phyloP scores from a whole-genome alignment of 371 early-diverging fungal species.

The Chytridiales sp. region DNA sequence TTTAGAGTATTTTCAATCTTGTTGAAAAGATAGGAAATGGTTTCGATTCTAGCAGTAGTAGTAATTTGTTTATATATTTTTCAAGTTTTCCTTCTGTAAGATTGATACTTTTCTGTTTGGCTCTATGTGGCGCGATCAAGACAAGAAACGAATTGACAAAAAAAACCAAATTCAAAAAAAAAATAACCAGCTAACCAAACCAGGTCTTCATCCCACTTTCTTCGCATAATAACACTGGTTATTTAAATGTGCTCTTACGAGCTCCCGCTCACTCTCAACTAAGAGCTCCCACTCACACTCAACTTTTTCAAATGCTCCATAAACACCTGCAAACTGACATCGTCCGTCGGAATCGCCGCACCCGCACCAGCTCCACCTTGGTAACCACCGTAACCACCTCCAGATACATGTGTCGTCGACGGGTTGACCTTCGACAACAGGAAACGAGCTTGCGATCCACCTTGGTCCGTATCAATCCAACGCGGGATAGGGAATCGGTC shows the following conservation, averaged over 20 bases:
- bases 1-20: too few species aligned
- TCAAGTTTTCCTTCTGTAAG: too few species aligned
- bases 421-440: conserved; percentile 98
- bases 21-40: too few species aligned
- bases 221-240: background rate
- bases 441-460: conserved; percentile 99
- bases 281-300: conserved; percentile 45
- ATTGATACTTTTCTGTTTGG: too few species aligned
- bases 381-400: conserved; percentile 55
- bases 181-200: conserved; percentile 7
- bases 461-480: conserved; percentile 96
- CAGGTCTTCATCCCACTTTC: background rate
- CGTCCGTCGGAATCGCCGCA: conserved; percentile 95
- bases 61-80: too few species aligned
- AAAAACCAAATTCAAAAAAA: background rate
- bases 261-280: background rate
- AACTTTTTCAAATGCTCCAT: conserved; percentile 93
- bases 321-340: conserved; percentile 96
- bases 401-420: conserved; percentile 87
- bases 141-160: background rate
- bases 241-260: background rate
- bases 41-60: too few species aligned
- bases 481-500: conserved; percentile 98
- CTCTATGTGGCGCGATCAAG: background rate
- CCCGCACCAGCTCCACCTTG: conserved; percentile 63